Evolutionary conservation across 129 eudicot genomes (phyloP).

Genomic region (Calendula officinalis): DNA sequence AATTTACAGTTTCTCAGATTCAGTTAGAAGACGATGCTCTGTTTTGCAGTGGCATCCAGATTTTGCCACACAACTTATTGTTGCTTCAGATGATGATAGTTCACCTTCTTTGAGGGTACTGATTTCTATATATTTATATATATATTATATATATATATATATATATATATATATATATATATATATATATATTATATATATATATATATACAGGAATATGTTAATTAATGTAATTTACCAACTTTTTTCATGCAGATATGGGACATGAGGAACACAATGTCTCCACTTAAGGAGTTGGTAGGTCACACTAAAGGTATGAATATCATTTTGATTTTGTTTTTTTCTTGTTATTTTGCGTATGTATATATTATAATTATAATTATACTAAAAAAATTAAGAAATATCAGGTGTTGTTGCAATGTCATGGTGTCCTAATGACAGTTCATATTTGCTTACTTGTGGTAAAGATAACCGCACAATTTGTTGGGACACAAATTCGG

Average conservation of each 20-base stretch:
- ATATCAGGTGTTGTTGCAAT: slow-evolving; percentile 88
- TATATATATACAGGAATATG: background rate
- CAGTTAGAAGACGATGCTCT: slow-evolving; percentile 85
- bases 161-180: slow-evolving; percentile 8
- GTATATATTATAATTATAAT: background rate
- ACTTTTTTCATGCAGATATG: slow-evolving; percentile 60
- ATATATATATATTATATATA: background rate
- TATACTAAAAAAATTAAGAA: background rate
- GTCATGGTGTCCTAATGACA: slow-evolving; percentile 98
- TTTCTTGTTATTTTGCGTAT: slow-evolving; percentile 5
- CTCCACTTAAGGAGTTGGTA: slow-evolving; percentile 78
- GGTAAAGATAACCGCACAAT: slow-evolving; percentile 96
- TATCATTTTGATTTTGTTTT: background rate
- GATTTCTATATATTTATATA: background rate
- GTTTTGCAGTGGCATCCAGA: slow-evolving; percentile 98
- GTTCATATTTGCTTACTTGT: slow-evolving; percentile 93
- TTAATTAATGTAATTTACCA: slow-evolving; percentile 5
- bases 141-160: background rate
- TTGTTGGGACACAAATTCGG: slow-evolving; percentile 87
- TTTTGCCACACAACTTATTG: slow-evolving; percentile 82
- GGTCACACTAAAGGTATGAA: slow-evolving; percentile 91
- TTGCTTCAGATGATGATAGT: slow-evolving; percentile 92
- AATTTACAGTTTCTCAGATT: slow-evolving; percentile 69
- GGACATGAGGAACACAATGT: slow-evolving; percentile 91
- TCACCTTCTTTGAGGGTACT: slow-evolving; percentile 84